These are phyloP conservation scores for Gastrolobium bilobum DNA, from an alignment of 306 rosid species.

Conservation along the genomic window DNA sequence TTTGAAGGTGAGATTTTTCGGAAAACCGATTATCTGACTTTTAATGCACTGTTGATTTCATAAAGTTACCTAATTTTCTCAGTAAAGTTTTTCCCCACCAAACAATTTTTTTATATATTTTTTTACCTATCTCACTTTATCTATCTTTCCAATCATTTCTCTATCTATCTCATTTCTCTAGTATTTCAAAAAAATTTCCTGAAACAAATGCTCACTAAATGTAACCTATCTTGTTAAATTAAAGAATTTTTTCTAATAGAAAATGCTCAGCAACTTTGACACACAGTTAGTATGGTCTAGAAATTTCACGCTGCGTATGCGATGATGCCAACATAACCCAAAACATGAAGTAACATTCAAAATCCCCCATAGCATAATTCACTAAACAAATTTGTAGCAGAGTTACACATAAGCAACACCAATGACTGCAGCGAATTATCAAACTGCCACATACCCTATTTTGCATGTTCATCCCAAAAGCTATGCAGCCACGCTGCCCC, in stretches of 20 bases:
- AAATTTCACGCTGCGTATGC: neutral
- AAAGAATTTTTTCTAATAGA: neutral
- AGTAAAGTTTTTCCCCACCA: too few species aligned
- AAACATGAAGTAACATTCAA: slow-evolving; percentile 30
- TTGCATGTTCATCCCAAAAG: slow-evolving; percentile 86
- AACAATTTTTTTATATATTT: too few species aligned
- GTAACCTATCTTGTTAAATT: too few species aligned
- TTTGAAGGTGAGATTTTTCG: too few species aligned
- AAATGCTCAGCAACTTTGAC: neutral
- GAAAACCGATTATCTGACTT: too few species aligned
- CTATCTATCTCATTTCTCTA: too few species aligned
- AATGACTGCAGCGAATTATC: slow-evolving; percentile 44
- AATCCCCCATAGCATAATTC: slow-evolving; percentile 26
- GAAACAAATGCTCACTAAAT: too few species aligned
- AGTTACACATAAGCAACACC: slow-evolving; percentile 14
- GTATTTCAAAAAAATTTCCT: too few species aligned
- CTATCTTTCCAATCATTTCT: too few species aligned
- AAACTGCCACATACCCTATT: slow-evolving; percentile 74
- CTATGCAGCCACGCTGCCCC: slow-evolving; percentile 67
- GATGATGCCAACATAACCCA: slow-evolving; percentile 35
- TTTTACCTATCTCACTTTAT: too few species aligned
- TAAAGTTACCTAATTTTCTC: too few species aligned
- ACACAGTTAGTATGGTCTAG: neutral
- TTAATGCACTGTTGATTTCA: too few species aligned
- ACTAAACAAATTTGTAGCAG: neutral